Evolutionary conservation across 2,329 filamentous ascomycete genomes (phyloP), one percentile per base, ranked within the genome.

Genomic region (Fusarium napiforme): DNA sequence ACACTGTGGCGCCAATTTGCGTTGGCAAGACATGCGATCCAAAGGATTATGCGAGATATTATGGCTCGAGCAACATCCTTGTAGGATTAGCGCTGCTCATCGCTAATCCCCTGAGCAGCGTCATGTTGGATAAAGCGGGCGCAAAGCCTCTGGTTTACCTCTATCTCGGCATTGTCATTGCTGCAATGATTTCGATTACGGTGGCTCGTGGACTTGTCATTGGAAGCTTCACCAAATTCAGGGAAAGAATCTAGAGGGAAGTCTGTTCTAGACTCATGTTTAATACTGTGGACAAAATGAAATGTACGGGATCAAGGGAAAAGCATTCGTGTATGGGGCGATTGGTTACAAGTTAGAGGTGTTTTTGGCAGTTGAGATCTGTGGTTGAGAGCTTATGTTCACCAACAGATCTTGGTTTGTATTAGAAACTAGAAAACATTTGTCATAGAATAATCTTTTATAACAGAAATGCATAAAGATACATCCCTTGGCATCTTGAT

Each of bases 41-140:
- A 0, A 81, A 84, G 63, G 82, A 85, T 11, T 86, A 85, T 64
- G 84, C 84, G 2, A 77, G 83, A 30, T 86, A 83, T 47, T 84
- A 75, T 30, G 78, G 85, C 1, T 86, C 85, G 0, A 79, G 82
- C 26, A 85, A 85, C 63, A 82, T 82, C 19, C 76, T 85, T 5
- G 84, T 84, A 7, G 82, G 82, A 14, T 83, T 87, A 40, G 80
- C 83, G 0, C 80, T 85, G 0, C 67, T 87, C 8, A 69, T 87
- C 4, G 82, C 83, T 0, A 83, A 85, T 1, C 85, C 85, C 0
- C 75, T 86, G 6, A 83, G 84, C 11, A 84, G 84, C 4, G 78
- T 85, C 56, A 76, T 86, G 73, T 72, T 87, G 1, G 80, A 86
- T 53, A 79, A 79, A 0, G 80, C 84, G 14, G 84, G 84, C 0